Evolutionary conservation across 805 yeast species (phyloP).

Genomic region (Metschnikowia peoriensis): DNA sequence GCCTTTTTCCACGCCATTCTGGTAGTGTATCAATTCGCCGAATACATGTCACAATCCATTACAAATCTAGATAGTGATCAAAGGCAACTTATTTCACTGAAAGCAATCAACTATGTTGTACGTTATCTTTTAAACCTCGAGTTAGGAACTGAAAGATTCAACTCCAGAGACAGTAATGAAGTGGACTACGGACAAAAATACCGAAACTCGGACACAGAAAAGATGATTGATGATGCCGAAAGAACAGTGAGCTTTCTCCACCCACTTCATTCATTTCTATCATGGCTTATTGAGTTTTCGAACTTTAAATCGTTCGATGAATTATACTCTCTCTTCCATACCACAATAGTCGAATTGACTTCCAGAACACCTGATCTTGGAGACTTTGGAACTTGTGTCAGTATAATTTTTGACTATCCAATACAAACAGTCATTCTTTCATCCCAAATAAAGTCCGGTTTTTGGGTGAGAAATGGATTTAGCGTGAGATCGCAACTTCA

Average conservation of each 20-base stretch:
- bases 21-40: slow-evolving; percentile 62
- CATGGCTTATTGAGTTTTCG: slow-evolving; percentile 66
- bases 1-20: slow-evolving; percentile 67
- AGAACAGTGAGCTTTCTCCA: slow-evolving; percentile 70
- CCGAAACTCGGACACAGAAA: not conserved
- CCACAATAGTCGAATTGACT: slow-evolving; percentile 8
- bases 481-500: slow-evolving; percentile 76
- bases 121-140: slow-evolving; percentile 31
- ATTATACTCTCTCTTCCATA: slow-evolving; percentile 21
- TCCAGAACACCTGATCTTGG: not conserved
- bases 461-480: slow-evolving; percentile 93
- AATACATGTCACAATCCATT: slow-evolving; percentile 49
- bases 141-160: not conserved
- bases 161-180: slow-evolving; percentile 8
- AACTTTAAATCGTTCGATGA: slow-evolving; percentile 24
- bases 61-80: slow-evolving; percentile 19
- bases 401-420: slow-evolving; percentile 63
- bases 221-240: slow-evolving; percentile 15
- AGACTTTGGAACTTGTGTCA: not conserved
- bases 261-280: slow-evolving; percentile 71
- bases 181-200: slow-evolving; percentile 21
- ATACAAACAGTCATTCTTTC: slow-evolving; percentile 71
- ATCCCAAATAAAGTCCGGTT: slow-evolving; percentile 83
- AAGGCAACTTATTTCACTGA: slow-evolving; percentile 17
- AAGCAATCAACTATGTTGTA: slow-evolving; percentile 32